These are phyloP conservation scores for Coccomyxa sp. DNA, from an alignment of 139 green algal genomes.

Conservation along the genomic window DNA sequence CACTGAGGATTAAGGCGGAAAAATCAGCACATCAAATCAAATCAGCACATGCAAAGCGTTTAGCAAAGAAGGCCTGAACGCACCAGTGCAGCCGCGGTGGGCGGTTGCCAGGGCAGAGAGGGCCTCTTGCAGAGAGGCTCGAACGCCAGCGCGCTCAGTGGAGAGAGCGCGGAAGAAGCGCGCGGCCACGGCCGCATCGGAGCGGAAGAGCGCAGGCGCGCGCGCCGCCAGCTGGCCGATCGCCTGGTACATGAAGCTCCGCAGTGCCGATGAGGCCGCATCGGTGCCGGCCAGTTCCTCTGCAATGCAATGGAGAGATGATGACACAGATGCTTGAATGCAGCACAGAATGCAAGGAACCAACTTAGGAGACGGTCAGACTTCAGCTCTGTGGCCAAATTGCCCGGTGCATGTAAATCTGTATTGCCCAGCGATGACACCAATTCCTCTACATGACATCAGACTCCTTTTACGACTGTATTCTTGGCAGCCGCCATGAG, in stretches of 20 bases:
- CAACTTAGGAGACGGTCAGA: no score
- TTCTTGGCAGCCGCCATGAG: no score
- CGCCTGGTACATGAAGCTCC: constrained; percentile 79
- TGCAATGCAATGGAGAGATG: neutral
- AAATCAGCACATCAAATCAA: no score
- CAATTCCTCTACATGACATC: no score
- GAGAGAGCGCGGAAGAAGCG: constrained; percentile 57
- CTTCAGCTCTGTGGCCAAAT: neutral
- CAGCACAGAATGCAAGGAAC: neutral
- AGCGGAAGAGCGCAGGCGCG: constrained; percentile 41
- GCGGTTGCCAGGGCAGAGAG: constrained; percentile 46
- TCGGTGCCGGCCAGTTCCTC: constrained; percentile 23
- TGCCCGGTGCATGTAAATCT: no score
- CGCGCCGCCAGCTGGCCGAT: constrained; percentile 63
- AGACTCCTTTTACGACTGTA: no score
- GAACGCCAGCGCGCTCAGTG: constrained; percentile 54
- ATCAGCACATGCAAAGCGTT: no score
- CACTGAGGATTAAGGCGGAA: no score
- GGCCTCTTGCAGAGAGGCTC: constrained; percentile 67
- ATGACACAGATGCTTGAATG: neutral
- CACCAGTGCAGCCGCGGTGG: constrained; percentile 38
- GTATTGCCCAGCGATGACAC: no score
- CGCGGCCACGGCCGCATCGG: constrained; percentile 43
- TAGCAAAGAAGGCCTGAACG: no score
- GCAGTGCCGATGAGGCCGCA: constrained; percentile 35